Evolutionary conservation across 2,329 filamentous ascomycete genomes (phyloP), one percentile per base, ranked within the genome.

Genomic region (Podosphaera aphanis): DNA sequence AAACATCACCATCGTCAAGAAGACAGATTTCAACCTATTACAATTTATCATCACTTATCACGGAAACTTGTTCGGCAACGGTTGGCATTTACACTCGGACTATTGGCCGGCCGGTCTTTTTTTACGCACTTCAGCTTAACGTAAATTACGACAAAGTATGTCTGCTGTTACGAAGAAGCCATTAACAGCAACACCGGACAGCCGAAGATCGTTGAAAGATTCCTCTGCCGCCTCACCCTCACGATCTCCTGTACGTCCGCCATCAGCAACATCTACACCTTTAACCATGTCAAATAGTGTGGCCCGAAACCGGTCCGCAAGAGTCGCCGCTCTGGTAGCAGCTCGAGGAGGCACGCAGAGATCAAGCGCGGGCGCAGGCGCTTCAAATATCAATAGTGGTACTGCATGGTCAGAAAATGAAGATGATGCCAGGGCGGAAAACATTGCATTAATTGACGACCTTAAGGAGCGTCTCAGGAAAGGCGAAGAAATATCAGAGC

Each of bases 391-490:
- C 21, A 58, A 55, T 48, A 51, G 50, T 21, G 56, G 49, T 43
- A 58, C 48, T 42, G 49, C 48, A 15, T 44, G 54, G 37, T 63
- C 68, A 44, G 69, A 71, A 49, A 67, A 66, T 29, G 77, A 83
- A 47, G 71, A 84, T 51, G 80, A 86, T 44, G 77, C 77, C 50
- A 77, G 81, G 53, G 84, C 83, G 16, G 84, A 90, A 62, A 78
- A 80, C 50, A 69, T 83, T 37, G 78, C 82, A 15, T 66, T 82
- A 47, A 70, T 93, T 48, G 83, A 92, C 51, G 85, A 94, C 52
- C 66, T 94, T 48, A 85, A 84, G 63, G 77, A 84, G 52, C 77
- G 83, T 47, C 68, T 94, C 44, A 73, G 82, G 56, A 83, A 79
- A 61, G 81, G 85, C 19, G 88, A 94, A 63, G 71, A 68, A 43